Percentiles rank a stretch among this genome's conserved stretches.
Conservation (phyloP, 1,139 yeast genomes). For the Sporopachydermia cereana region DNA sequence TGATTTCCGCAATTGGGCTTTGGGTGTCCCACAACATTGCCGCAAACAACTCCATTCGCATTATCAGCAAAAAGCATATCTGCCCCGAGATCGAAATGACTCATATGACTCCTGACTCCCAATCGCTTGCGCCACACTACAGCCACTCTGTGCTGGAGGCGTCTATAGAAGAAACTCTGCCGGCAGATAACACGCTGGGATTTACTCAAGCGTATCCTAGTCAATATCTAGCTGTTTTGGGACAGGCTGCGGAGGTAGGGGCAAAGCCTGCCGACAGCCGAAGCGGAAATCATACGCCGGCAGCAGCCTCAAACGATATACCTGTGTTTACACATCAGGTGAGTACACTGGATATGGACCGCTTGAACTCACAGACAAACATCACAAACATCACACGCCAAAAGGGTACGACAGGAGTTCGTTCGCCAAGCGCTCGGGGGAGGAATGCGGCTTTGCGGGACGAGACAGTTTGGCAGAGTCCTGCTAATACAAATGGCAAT, state of each 20-base stretch:
- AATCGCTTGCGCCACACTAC: background rate
- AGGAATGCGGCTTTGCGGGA: too few species aligned
- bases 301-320: background rate
- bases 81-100: background rate
- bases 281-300: too few species aligned
- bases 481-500: background rate
- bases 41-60: background rate
- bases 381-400: too few species aligned
- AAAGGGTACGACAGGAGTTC: too few species aligned
- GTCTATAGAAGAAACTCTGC: background rate
- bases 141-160: background rate
- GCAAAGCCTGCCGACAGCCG: too few species aligned
- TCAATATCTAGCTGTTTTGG: background rate
- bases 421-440: too few species aligned
- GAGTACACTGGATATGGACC: background rate
- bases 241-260: background rate
- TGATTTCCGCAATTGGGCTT: background rate
- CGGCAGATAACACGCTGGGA: too few species aligned
- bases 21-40: background rate
- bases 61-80: background rate
- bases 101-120: background rate
- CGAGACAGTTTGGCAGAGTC: background rate
- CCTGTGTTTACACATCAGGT: constrained; percentile 4
- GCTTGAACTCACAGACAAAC: too few species aligned
- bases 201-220: too few species aligned